Evolutionary conservation across 306 rosid genomes (phyloP).

Genomic region (Geum urbanum): DNA sequence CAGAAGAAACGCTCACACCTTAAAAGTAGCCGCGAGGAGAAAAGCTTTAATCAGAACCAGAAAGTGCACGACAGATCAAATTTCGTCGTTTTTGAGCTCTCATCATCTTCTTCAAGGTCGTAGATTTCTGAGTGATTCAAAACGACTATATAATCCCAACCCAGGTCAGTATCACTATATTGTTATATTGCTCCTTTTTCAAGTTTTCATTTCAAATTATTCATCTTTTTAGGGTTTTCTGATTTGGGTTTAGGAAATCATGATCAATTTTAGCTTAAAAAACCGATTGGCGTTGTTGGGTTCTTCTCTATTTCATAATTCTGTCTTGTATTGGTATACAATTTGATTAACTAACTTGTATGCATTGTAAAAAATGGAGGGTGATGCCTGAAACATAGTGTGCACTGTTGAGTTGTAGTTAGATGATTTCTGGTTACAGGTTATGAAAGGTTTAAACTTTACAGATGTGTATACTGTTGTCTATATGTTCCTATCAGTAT

Average conservation of each 20-base stretch:
- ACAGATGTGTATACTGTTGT: no score
- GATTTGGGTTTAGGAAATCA: not conserved
- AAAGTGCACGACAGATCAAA: constrained; percentile 1
- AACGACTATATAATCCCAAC: not conserved
- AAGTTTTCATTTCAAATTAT: not conserved
- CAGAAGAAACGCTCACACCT: no score
- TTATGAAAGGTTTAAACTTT: no score
- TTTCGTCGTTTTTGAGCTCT: constrained; percentile 1
- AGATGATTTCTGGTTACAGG: no score
- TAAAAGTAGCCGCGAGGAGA: not conserved
- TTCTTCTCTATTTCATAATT: not conserved
- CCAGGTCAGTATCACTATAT: not conserved
- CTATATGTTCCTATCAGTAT: no score
- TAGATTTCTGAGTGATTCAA: not conserved
- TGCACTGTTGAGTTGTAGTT: no score
- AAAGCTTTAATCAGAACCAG: not conserved
- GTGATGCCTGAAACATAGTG: no score
- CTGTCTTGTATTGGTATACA: no score
- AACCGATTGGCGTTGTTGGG: not conserved
- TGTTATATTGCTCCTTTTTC: not conserved
- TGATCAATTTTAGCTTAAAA: not conserved
- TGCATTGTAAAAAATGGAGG: no score
- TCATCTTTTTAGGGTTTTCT: not conserved
- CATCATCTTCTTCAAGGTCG: not conserved
- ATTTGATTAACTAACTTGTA: no score